A percentile compares a stretch with the other conserved stretches of the same genome.
phyloP scores from a whole-genome alignment of 495 filamentous ascomycete species.

The Aspergillus heteromorphus region DNA sequence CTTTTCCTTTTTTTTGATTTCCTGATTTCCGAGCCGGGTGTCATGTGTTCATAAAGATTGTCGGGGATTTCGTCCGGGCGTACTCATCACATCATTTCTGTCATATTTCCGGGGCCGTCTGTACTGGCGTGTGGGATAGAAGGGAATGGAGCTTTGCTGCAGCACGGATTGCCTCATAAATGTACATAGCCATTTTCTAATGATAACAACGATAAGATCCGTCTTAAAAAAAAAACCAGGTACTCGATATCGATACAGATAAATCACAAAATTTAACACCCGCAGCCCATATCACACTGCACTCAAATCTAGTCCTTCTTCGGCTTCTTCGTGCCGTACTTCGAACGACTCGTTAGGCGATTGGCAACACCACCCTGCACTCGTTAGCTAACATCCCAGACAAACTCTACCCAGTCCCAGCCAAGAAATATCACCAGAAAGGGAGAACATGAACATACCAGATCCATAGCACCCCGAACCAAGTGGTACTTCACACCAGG shows the following conservation, averaged over 20 bases:
- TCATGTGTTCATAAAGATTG: not conserved
- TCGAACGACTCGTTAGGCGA: conserved; percentile 77
- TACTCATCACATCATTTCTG: not conserved
- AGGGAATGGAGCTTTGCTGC: not conserved
- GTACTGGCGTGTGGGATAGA: conserved; percentile 2
- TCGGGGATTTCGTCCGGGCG: not conserved
- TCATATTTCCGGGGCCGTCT: not conserved
- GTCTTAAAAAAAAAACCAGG: not conserved
- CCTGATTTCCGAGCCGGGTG: not conserved
- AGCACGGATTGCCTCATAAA: conserved; percentile 8
- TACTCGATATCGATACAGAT: not conserved
- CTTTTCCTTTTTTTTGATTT: not conserved
- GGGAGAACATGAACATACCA: conserved; percentile 81
- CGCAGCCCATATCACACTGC: not conserved
- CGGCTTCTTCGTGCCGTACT: conserved; percentile 98
- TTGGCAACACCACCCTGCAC: conserved; percentile 82
- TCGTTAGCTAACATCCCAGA: conserved; percentile 15
- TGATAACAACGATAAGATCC: conserved; percentile 4
- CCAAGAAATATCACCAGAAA: conserved; percentile 1
- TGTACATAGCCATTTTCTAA: conserved; percentile 18
- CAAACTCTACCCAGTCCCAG: conserved; percentile 1
- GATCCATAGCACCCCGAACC: conserved; percentile 86
- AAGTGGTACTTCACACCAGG: conserved; percentile 95
- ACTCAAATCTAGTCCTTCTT: conserved; percentile 52
- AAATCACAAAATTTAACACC: not conserved